Percentiles rank a stretch among this genome's conserved stretches.
Evolutionary conservation across 768 basidiomycete species (phyloP).

Genomic region (Clavulina sp.): DNA sequence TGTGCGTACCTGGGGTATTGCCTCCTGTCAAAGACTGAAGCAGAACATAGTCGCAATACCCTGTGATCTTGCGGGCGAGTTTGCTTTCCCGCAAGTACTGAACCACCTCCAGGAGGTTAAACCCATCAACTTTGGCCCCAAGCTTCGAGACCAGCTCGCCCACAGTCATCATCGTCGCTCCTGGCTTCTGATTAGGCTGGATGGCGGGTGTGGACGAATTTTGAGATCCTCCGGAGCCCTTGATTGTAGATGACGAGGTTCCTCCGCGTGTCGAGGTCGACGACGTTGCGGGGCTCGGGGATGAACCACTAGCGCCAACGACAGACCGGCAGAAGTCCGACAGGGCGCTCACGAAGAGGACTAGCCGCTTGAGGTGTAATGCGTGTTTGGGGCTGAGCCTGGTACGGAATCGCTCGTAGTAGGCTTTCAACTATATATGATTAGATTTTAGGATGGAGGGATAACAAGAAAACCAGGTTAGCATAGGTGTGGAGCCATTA

Average conservation of each 20-base stretch:
- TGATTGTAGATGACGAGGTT: neutral
- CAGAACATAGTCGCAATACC: slow-evolving; percentile 52
- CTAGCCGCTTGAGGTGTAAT: slow-evolving; percentile 63
- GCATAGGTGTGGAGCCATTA: neutral
- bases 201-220: neutral
- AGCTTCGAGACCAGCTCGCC: slow-evolving; percentile 44
- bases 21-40: slow-evolving; percentile 19
- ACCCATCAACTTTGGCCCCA: slow-evolving; percentile 48
- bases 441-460: slow-evolving; percentile 39
- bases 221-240: neutral
- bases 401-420: slow-evolving; percentile 5
- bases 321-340: slow-evolving; percentile 33
- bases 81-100: slow-evolving; percentile 70
- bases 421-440: slow-evolving; percentile 31
- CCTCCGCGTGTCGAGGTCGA: too few species aligned
- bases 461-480: slow-evolving; percentile 29
- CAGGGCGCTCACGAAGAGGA: slow-evolving; percentile 54
- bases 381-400: slow-evolving; percentile 55
- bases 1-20: too few species aligned
- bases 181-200: slow-evolving; percentile 11
- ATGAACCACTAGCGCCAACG: slow-evolving; percentile 1
- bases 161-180: slow-evolving; percentile 42
- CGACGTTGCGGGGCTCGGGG: too few species aligned
- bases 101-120: slow-evolving; percentile 74
- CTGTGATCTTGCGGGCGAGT: slow-evolving; percentile 52